phyloP scores from a whole-genome alignment of 768 basidiomycete species.

The Serendipita vermifera region DNA sequence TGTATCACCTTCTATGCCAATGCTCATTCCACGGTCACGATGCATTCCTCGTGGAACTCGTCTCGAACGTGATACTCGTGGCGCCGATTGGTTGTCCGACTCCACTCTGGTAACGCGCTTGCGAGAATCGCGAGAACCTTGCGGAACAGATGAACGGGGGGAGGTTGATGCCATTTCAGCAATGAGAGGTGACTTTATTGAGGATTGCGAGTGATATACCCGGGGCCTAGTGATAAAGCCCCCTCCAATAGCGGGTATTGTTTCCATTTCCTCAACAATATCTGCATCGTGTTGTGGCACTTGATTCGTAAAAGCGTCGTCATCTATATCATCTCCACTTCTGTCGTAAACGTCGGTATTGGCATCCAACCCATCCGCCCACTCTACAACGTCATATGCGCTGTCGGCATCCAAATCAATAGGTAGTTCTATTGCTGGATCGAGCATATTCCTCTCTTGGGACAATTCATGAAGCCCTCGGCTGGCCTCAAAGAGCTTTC shows the following conservation, averaged over 20 bases:
- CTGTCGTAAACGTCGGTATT: constrained; percentile 40
- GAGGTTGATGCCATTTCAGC: constrained; percentile 19
- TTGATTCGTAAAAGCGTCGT: constrained; percentile 27
- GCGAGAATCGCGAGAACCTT: constrained; percentile 21
- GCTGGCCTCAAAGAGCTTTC: constrained; percentile 41
- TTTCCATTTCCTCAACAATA: constrained; percentile 67
- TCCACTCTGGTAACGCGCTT: constrained; percentile 38
- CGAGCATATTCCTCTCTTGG: not conserved
- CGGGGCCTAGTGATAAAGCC: constrained; percentile 77
- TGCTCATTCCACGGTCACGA: not conserved
- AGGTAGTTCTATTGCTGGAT: not conserved
- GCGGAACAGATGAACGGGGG: constrained; percentile 21
- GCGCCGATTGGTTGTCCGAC: constrained; percentile 40
- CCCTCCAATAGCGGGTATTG: constrained; percentile 83
- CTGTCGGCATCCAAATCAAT: constrained; percentile 26
- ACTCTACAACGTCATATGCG: constrained; percentile 10
- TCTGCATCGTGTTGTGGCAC: constrained; percentile 23
- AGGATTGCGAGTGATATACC: constrained; percentile 73
- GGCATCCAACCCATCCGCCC: not conserved
- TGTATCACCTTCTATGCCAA: not conserved
- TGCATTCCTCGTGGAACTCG: constrained; percentile 30
- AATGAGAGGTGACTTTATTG: constrained; percentile 40
- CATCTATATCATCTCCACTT: constrained; percentile 51
- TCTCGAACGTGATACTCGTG: constrained; percentile 30
- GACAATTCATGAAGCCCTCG: not conserved